These are phyloP conservation scores for Citrullus mucosospermus DNA, from an alignment of 306 rosid genomes.

Conservation along the genomic window DNA sequence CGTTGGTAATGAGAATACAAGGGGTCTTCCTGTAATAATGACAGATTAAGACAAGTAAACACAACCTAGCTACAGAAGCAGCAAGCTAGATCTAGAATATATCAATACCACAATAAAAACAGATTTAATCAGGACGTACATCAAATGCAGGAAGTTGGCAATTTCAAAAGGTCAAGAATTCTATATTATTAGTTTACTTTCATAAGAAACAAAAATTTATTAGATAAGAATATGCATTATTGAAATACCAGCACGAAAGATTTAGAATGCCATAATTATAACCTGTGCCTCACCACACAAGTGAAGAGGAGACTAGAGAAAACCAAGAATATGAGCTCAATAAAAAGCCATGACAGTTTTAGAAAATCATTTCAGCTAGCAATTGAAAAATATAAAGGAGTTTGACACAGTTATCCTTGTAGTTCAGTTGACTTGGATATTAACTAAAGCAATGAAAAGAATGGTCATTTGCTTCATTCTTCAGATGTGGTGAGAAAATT, in stretches of 20 bases:
- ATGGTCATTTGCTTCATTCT: not conserved
- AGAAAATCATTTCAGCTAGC: not conserved
- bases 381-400: not conserved
- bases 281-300: not conserved
- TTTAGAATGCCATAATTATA: not conserved
- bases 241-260: not conserved
- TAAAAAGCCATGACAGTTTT: not conserved
- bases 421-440: not conserved
- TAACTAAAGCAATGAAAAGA: not conserved
- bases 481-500: not conserved
- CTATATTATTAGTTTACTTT: not conserved
- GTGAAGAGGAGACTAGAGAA: not conserved
- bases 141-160: not conserved
- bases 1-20: constrained; percentile 58
- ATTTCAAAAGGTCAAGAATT: not conserved
- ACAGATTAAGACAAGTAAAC: constrained; percentile 5
- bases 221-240: not conserved
- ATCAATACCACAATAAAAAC: not conserved
- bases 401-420: not conserved
- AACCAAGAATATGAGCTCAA: not conserved
- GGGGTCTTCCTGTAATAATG: constrained; percentile 57
- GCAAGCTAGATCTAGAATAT: constrained; percentile 2
- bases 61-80: not conserved
- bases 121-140: not conserved
- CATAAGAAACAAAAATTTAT: not conserved